Evolutionary conservation across 73 alveolate species (phyloP).

Genomic region (Tetrahymena borealis): DNA sequence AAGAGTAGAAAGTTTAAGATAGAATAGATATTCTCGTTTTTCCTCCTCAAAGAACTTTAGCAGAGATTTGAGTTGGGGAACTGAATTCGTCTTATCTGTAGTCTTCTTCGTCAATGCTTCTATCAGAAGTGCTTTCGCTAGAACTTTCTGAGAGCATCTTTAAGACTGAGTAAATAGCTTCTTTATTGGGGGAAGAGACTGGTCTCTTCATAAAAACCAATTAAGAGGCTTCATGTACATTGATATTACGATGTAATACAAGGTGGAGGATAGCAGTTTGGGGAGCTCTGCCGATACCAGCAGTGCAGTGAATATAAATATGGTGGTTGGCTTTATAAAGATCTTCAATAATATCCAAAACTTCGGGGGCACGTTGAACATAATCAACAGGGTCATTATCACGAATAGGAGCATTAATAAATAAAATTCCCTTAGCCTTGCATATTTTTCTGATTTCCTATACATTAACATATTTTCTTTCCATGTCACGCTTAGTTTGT

Average conservation of each 20-base stretch:
- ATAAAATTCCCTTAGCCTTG: not conserved
- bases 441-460: not conserved
- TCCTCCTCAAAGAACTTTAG: not conserved
- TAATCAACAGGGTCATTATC: not conserved
- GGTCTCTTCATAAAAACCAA: not conserved
- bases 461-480: not conserved
- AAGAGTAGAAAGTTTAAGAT: not conserved
- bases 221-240: not conserved
- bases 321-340: not conserved
- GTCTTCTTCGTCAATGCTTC: not conserved
- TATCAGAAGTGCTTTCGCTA: not conserved
- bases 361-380: not conserved
- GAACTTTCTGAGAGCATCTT: not conserved
- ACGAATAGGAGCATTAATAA: not conserved
- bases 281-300: slow-evolving; percentile 1
- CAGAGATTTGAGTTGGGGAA: not conserved
- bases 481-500: not conserved
- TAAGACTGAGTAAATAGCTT: not conserved
- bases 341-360: slow-evolving; percentile 1
- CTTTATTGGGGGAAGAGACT: not conserved
- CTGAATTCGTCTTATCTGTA: not conserved
- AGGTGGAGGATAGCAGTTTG: not conserved
- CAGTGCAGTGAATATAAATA: not conserved
- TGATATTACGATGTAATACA: not conserved
- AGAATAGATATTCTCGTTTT: not conserved